These are phyloP conservation scores for Pythium biforme DNA, from an alignment of 352 stramenopile genomes.

Conservation along the genomic window DNA sequence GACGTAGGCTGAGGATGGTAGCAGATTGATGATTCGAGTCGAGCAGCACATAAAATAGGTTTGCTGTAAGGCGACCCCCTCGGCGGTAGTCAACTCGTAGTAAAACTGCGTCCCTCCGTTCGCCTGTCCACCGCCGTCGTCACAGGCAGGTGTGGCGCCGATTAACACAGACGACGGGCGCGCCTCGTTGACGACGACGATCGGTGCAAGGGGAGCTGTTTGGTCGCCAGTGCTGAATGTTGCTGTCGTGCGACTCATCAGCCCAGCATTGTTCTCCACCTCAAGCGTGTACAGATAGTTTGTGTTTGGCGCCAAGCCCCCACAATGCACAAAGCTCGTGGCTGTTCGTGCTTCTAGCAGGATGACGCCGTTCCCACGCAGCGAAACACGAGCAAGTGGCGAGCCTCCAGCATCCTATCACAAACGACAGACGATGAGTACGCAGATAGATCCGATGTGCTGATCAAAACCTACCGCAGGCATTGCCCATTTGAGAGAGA, in stretches of 20 bases:
- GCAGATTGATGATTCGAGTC: conserved; percentile 19
- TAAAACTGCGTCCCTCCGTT: conserved; percentile 9
- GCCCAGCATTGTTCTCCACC: conserved; percentile 42
- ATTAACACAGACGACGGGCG: conserved; percentile 20
- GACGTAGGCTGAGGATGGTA: conserved; percentile 27
- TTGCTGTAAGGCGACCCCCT: neutral
- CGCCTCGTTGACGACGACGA: conserved; percentile 15
- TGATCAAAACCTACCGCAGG: conserved; percentile 30
- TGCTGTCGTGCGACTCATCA: conserved; percentile 22
- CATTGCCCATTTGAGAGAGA: conserved; percentile 35
- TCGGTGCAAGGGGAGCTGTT: conserved; percentile 16
- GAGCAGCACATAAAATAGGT: conserved; percentile 24
- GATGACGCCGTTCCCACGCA: conserved; percentile 31
- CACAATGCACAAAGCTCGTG: conserved; percentile 39
- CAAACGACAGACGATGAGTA: neutral
- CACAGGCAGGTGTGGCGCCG: conserved; percentile 28
- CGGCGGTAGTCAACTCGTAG: conserved; percentile 21
- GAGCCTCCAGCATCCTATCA: conserved; percentile 44
- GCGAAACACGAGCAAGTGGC: conserved; percentile 35
- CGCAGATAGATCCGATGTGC: neutral
- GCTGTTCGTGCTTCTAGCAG: conserved; percentile 27
- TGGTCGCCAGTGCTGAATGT: conserved; percentile 30
- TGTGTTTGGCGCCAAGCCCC: conserved; percentile 15
- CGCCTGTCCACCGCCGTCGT: conserved; percentile 29
- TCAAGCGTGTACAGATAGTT: conserved; percentile 45